Conservation (phyloP, 441 rosid species). For the Adansonia rubrostipa region DNA sequence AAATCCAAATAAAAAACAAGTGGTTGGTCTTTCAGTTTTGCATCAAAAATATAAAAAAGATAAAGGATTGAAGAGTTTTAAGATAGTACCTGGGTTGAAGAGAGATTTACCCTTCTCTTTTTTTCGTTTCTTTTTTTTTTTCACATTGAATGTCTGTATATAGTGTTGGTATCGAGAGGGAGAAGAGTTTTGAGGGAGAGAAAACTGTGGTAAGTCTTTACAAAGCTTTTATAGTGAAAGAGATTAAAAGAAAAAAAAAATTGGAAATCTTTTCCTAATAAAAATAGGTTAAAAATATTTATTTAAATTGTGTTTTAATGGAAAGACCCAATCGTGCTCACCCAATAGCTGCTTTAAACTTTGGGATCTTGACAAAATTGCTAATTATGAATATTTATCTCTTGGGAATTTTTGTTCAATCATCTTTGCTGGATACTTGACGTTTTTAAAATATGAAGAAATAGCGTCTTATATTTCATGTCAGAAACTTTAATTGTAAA, state of each 20-base stretch:
- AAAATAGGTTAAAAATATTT: neutral
- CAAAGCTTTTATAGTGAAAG: constrained; percentile 24
- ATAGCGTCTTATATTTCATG: too few relatives aligned
- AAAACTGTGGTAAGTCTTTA: constrained; percentile 34
- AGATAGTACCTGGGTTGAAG: constrained; percentile 31
- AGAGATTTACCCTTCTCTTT: constrained; percentile 25
- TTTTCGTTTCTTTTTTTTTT: constrained; percentile 20
- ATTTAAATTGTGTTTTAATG: neutral
- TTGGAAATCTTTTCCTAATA: neutral
- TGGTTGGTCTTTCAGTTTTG: neutral
- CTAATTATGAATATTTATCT: neutral
- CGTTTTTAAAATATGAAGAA: too few relatives aligned
- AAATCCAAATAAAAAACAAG: neutral
- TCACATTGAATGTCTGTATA: constrained; percentile 14
- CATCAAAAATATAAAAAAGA: constrained; percentile 20
- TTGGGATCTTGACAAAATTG: neutral
- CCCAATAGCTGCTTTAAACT: neutral
- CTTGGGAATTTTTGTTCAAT: neutral
- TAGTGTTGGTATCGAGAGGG: constrained; percentile 4
- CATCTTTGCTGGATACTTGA: too few relatives aligned
- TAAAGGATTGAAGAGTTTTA: constrained; percentile 29
- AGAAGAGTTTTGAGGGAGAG: neutral
- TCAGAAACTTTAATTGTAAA: too few relatives aligned
- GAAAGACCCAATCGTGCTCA: neutral
- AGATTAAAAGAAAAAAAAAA: neutral